phyloP scores from a whole-genome alignment of 257 asterid species.

The Salvia splendens region DNA sequence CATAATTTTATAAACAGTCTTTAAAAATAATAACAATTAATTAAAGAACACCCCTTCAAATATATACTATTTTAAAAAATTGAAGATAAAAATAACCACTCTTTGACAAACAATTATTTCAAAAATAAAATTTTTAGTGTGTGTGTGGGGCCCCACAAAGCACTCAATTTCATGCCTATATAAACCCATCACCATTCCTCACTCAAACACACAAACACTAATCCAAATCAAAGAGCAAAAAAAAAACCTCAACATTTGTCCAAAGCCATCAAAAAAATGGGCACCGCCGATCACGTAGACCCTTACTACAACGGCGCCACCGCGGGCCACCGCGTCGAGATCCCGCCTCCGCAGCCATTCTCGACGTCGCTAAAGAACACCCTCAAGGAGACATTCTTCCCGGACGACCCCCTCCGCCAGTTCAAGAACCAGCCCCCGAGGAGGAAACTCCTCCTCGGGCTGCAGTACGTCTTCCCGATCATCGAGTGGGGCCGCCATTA shows the following conservation, averaged over 20 bases:
- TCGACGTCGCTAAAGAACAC: constrained; percentile 52
- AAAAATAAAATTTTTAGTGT: neutral
- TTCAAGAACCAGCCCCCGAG: constrained; percentile 78
- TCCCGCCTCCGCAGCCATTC: constrained; percentile 82
- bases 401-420: constrained; percentile 90
- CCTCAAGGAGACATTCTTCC: constrained; percentile 76
- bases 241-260: neutral
- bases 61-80: too few species aligned
- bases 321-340: constrained; percentile 47
- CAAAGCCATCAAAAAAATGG: constrained; percentile 41
- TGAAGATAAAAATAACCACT: neutral
- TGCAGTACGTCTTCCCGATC: constrained; percentile 80
- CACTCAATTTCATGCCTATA: constrained; percentile 44
- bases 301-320: constrained; percentile 15
- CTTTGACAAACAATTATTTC: neutral
- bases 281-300: constrained; percentile 50
- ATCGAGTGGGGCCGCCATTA: constrained; percentile 86
- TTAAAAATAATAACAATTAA: too few species aligned
- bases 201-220: neutral
- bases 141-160: constrained; percentile 33
- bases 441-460: constrained; percentile 47
- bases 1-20: too few species aligned
- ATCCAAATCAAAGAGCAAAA: neutral
- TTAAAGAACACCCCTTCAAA: too few species aligned
- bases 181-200: constrained; percentile 17